Evolutionary conservation across 23 red algal species (phyloP), one percentile per base, ranked within the genome.

Genomic region (Agarophyton chilense): DNA sequence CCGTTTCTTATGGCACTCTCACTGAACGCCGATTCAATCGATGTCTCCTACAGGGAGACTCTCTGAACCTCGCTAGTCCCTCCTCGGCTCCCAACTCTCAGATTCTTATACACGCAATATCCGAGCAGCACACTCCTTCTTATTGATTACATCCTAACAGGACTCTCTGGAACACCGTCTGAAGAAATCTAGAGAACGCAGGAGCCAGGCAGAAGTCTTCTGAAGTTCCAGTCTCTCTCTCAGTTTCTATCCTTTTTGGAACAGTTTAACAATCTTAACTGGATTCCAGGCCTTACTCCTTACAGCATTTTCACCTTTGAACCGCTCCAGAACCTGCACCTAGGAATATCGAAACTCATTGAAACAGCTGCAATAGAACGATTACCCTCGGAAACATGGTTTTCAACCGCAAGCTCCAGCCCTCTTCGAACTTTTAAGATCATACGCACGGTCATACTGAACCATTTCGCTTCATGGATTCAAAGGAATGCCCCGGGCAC

Each of bases 281-380:
- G n/a, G n/a, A n/a, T n/a, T n/a, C n/a, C n/a, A n/a, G n/a, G n/a
- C n/a, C n/a, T n/a, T n/a, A n/a, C n/a, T n/a, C n/a, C n/a, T n/a
- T n/a, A n/a, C n/a, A n/a, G n/a, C n/a, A n/a, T n/a, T 58, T 9
- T 3, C 21, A 28, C 29, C 55, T 58, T 58, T 58, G 53, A 83
- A 46, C 58, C 53, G 10, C 42, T 64, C 40, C 79, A 83, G 11
- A 83, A 83, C 53, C 24, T 83, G 41, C 58, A 45, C 40, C 53
- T 83, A 34, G 53, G 79, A 1, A 32, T 83, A 8, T 83, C 54
- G 0, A 65, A 83, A 33, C 42, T 62, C 34, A 43, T 83, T 8
- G 65, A 46, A 41, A 66, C 34, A 42, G 14, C 54, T 14, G 41
- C 79, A 34, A 64, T 66, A 21, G 58, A 83, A 9, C 79, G 57